These are phyloP conservation scores for Scenedesmus sp. DNA, from an alignment of 163 green algal species.

Conservation along the genomic window DNA sequence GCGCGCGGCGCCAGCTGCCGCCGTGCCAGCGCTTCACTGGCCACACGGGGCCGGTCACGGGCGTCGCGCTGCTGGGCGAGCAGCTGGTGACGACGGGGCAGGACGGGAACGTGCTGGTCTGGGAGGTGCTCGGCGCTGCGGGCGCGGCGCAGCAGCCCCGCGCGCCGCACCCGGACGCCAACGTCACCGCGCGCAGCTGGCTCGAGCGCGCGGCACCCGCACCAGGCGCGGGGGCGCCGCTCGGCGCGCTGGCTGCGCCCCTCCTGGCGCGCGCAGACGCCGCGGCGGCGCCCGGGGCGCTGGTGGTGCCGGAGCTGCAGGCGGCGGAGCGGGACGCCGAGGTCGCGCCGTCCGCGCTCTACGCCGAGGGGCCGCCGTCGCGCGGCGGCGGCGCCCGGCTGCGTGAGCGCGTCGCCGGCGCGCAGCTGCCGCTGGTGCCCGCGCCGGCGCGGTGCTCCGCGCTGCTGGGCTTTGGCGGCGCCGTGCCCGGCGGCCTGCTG, in stretches of 20 bases:
- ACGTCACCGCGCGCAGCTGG: constrained; percentile 35
- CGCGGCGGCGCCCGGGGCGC: not conserved
- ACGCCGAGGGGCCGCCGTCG: too few species aligned
- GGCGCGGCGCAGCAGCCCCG: not conserved
- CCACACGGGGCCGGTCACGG: constrained; percentile 25
- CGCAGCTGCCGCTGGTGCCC: not conserved
- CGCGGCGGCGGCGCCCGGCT: too few species aligned
- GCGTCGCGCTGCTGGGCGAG: constrained; percentile 3
- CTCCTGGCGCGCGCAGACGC: not conserved
- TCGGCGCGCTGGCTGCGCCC: too few species aligned
- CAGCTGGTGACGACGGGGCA: not conserved
- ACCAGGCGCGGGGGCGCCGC: not conserved
- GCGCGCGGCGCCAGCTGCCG: constrained; percentile 3
- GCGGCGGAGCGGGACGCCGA: not conserved
- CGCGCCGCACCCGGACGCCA: constrained; percentile 17
- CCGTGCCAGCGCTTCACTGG: constrained; percentile 23
- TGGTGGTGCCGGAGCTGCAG: constrained; percentile 10
- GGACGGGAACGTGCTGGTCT: constrained; percentile 6
- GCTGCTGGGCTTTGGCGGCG: not conserved
- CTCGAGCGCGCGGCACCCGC: not conserved
- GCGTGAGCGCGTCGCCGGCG: too few species aligned
- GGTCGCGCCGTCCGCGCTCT: too few species aligned
- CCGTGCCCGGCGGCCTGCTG: constrained; percentile 2
- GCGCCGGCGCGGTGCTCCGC: not conserved
- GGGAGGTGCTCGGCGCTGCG: not conserved